phyloP scores from a whole-genome alignment of 106 monocot genomes.

The Ottelia alismoides region DNA sequence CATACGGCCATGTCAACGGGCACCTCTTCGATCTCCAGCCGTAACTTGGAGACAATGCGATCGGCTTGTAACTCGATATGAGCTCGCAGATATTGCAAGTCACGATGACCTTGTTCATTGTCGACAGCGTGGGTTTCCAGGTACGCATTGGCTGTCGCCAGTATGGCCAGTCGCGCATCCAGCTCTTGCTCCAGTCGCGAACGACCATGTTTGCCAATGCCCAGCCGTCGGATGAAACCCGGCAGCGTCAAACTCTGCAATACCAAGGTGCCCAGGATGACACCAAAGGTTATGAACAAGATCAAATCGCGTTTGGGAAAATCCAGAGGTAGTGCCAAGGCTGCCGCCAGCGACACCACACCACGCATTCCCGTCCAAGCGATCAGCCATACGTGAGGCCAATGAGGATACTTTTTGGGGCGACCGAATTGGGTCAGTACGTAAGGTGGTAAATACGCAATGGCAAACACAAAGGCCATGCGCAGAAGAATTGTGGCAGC shows the following conservation, averaged over 20 bases:
- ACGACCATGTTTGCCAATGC: neutral
- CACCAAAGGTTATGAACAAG: neutral
- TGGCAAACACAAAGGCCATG: neutral
- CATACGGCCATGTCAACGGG: neutral
- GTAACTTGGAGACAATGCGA: neutral
- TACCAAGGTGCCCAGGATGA: neutral
- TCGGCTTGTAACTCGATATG: too few relatives aligned
- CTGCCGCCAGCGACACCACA: neutral
- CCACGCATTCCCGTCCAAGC: neutral
- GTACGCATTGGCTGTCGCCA: neutral
- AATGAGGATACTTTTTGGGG: neutral
- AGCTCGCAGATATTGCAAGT: too few relatives aligned
- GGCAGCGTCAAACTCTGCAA: neutral
- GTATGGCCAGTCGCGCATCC: neutral
- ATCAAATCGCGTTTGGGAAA: neutral
- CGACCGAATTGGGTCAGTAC: neutral
- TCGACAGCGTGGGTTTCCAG: neutral
- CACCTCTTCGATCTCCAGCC: neutral
- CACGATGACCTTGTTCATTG: too few relatives aligned
- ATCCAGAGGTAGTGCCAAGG: neutral
- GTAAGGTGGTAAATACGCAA: neutral
- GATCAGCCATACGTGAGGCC: neutral
- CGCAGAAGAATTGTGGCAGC: neutral
- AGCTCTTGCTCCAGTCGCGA: neutral
- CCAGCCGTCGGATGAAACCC: neutral